These are phyloP conservation scores for Stentor roeselii DNA, from an alignment of 73 alveolate species.

Conservation along the genomic window DNA sequence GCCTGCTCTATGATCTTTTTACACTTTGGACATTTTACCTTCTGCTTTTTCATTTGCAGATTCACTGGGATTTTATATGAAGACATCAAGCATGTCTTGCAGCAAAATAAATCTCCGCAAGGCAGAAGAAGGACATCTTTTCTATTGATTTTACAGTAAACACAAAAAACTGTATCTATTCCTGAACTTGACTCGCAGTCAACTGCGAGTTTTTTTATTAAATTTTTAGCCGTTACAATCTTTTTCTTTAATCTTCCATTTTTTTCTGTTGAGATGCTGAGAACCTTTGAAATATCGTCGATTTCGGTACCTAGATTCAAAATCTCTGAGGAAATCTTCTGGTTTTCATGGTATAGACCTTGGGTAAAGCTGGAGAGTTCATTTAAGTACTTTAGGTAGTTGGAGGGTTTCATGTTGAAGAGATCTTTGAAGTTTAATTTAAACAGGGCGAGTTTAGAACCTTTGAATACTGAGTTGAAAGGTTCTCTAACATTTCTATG, in stretches of 20 bases:
- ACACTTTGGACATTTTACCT: no score
- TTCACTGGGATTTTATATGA: no score
- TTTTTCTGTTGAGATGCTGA: not conserved
- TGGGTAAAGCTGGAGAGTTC: not conserved
- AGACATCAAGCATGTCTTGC: no score
- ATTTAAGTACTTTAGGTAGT: not conserved
- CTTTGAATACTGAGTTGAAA: not conserved
- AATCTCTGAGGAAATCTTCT: no score
- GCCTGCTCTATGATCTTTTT: no score
- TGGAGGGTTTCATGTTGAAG: no score
- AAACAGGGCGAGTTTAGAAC: not conserved
- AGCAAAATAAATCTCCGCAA: no score
- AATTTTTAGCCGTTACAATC: not conserved
- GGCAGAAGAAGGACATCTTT: no score
- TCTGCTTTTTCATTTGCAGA: no score
- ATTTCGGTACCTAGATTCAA: not conserved
- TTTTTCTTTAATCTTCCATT: not conserved
- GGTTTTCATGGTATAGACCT: not conserved
- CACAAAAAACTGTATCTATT: no score
- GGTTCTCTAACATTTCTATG: not conserved
- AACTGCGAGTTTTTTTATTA: not conserved
- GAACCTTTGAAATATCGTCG: not conserved
- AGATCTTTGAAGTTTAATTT: not conserved
- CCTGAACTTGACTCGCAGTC: no score
- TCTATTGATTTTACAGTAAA: no score